Evolutionary conservation across 2,329 filamentous ascomycete genomes (phyloP).

Genomic region (Annulohypoxylon truncatum): DNA sequence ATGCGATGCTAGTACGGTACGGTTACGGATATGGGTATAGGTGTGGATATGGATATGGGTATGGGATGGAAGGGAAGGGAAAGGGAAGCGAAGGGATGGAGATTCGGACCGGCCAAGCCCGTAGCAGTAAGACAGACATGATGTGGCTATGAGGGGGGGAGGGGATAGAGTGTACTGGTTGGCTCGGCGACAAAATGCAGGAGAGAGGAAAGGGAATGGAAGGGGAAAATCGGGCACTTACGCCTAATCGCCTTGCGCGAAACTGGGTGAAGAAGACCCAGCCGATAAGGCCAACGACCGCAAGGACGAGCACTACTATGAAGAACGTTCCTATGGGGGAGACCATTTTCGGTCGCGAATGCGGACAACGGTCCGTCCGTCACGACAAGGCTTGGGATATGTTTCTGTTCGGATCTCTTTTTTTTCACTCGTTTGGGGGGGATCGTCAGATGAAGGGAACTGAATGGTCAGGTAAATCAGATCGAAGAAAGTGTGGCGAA

Average conservation of each 20-base stretch:
- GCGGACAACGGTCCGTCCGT: slow-evolving; percentile 12
- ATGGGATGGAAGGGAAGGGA: neutral
- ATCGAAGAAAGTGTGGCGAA: slow-evolving; percentile 18
- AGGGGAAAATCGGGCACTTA: slow-evolving; percentile 53
- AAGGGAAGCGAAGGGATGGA: neutral
- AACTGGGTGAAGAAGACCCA: slow-evolving; percentile 80
- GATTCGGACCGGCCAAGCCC: slow-evolving; percentile 19
- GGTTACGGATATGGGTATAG: neutral
- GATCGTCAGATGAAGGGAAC: slow-evolving; percentile 17
- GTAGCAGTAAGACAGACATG: slow-evolving; percentile 33
- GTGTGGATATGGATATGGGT: neutral
- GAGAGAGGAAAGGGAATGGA: neutral
- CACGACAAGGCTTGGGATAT: neutral
- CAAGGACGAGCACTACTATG: slow-evolving; percentile 75
- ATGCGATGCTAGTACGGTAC: slow-evolving; percentile 1
- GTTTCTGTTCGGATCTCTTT: neutral
- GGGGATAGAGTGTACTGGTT: slow-evolving; percentile 17
- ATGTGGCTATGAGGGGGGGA: slow-evolving; percentile 22
- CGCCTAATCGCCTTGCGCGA: slow-evolving; percentile 77
- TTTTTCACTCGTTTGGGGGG: neutral
- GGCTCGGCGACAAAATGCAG: neutral
- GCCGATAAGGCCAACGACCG: slow-evolving; percentile 66
- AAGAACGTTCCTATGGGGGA: slow-evolving; percentile 74
- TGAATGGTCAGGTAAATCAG: slow-evolving; percentile 9
- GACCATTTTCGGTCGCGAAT: slow-evolving; percentile 54